phyloP scores from a whole-genome alignment of 2,329 filamentous ascomycete genomes.

The Claviceps paspali region DNA sequence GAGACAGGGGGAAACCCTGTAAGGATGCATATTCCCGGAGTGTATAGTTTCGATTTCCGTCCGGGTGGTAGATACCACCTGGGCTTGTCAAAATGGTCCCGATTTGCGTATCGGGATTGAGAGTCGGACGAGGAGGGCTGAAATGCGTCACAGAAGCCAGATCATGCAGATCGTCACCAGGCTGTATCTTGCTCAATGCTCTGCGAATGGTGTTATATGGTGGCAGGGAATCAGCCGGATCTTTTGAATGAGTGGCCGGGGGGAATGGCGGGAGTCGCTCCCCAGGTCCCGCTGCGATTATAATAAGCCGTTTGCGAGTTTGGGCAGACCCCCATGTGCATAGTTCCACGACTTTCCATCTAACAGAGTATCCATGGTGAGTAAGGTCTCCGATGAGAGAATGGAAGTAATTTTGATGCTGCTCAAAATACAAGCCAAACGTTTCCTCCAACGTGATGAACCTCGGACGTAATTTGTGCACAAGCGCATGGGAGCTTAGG shows the following conservation, averaged over 20 bases:
- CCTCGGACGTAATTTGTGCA: slow-evolving; percentile 45
- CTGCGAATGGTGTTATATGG: slow-evolving; percentile 29
- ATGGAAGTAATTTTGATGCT: slow-evolving; percentile 40
- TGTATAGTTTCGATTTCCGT: slow-evolving; percentile 47
- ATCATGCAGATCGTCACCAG: slow-evolving; percentile 25
- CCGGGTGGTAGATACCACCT: slow-evolving; percentile 48
- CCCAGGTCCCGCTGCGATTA: slow-evolving; percentile 50
- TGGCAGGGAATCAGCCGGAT: slow-evolving; percentile 18
- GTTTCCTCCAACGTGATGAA: slow-evolving; percentile 71
- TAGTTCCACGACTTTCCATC: slow-evolving; percentile 47
- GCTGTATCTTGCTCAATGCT: slow-evolving; percentile 22
- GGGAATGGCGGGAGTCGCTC: slow-evolving; percentile 56
- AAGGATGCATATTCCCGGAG: slow-evolving; percentile 52
- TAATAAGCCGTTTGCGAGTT: slow-evolving; percentile 34
- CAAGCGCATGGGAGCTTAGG: slow-evolving; percentile 36
- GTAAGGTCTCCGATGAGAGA: slow-evolving; percentile 50
- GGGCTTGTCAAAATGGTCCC: slow-evolving; percentile 52
- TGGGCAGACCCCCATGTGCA: slow-evolving; percentile 36
- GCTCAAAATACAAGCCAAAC: slow-evolving; percentile 43
- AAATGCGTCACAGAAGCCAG: slow-evolving; percentile 14
- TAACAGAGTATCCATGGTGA: slow-evolving; percentile 48
- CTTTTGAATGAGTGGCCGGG: slow-evolving; percentile 37
- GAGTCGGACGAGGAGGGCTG: slow-evolving; percentile 19
- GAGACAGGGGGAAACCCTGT: slow-evolving; percentile 50
- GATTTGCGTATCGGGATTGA: slow-evolving; percentile 31